Base-by-base conservation (phyloP, 768 basidiomycete genomes). In the Lentinula detonsa region DNA sequence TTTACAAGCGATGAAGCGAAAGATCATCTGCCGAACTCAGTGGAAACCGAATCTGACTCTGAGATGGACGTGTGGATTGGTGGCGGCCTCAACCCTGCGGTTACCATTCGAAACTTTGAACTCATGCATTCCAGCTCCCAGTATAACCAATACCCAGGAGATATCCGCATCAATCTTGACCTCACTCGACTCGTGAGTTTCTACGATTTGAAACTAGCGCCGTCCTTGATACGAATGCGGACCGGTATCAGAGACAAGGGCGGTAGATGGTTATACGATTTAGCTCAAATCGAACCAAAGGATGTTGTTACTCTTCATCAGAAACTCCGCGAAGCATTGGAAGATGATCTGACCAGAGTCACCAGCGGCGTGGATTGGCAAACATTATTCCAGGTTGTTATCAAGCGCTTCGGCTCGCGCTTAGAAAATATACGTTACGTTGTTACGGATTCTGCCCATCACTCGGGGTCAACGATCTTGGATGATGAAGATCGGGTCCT, bases 301-400 rank as follows among this genome's bases (percentile, higher is more conserved):
- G 50, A 51, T 16, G n/a, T 51, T 21, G 16, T 3, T 34, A 15
- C 16, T 13, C 13, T 49, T 78, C 15, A 63, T 56, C 37, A 33
- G 40, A 56, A 56, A 39, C 39, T 56, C 23, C 55, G 40, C 13
- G 40, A 43, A 23, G 55, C 40, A 33, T 43, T 31, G 15, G 23
- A 33, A 9, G 28, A 43, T 33, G 21, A 28, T 56, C 75, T 10
- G 62, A 62, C 49, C 39, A 35, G 16, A 67, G 23, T 56, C 15
- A 66, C 62, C 9, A 79, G 74, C 54, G 72, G 71, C 0, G 59
- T 81, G 2, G 78, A 82, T 63, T 82, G 81, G 81, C 65, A 65
- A 31, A 69, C 71, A 2, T 66, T 80, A 39, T 63, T 73, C 11
- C 70, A 72, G 9, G 71, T 74, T 34, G 66, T 81, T n/a, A 68